Percentiles rank a stretch among this genome's conserved stretches.
phyloP scores from a whole-genome alignment of 2,329 filamentous ascomycete genomes.

The Aspergillus niger region DNA sequence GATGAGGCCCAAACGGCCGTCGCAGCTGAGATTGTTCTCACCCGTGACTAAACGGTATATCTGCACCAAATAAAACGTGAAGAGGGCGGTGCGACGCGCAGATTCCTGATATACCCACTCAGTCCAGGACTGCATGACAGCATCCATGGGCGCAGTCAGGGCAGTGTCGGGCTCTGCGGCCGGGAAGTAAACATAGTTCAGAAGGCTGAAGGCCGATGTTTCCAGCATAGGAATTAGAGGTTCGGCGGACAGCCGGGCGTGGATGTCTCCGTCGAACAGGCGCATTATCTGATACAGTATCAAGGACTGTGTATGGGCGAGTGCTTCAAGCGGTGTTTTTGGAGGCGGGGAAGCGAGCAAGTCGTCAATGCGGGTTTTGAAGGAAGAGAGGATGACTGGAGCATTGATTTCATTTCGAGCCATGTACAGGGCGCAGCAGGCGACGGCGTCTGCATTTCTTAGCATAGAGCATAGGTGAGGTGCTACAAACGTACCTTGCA shows the following conservation, averaged over 20 bases:
- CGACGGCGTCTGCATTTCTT: conserved; percentile 50
- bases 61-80: conserved; percentile 49
- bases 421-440: conserved; percentile 57
- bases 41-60: conserved; percentile 29
- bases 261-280: conserved; percentile 56
- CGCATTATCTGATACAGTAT: conserved; percentile 54
- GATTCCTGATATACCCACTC: conserved; percentile 59
- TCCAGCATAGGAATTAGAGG: conserved; percentile 31
- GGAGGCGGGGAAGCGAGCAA: conserved; percentile 42
- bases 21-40: conserved; percentile 21
- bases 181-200: conserved; percentile 24
- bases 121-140: conserved; percentile 51
- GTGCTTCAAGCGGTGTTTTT: conserved; percentile 27
- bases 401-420: conserved; percentile 53
- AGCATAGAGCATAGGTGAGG: not conserved
- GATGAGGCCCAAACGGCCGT: conserved; percentile 28
- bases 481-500: conserved; percentile 47
- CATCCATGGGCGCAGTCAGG: conserved; percentile 40
- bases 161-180: conserved; percentile 9
- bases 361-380: conserved; percentile 49
- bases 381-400: conserved; percentile 51
- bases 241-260: conserved; percentile 44
- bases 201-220: conserved; percentile 23
- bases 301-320: conserved; percentile 53
- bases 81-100: conserved; percentile 54